Percentiles rank a stretch among this genome's conserved stretches.
These are phyloP conservation scores for Cyberlindnera saturnus DNA, from an alignment of 805 yeast species.

Conservation along the genomic window DNA sequence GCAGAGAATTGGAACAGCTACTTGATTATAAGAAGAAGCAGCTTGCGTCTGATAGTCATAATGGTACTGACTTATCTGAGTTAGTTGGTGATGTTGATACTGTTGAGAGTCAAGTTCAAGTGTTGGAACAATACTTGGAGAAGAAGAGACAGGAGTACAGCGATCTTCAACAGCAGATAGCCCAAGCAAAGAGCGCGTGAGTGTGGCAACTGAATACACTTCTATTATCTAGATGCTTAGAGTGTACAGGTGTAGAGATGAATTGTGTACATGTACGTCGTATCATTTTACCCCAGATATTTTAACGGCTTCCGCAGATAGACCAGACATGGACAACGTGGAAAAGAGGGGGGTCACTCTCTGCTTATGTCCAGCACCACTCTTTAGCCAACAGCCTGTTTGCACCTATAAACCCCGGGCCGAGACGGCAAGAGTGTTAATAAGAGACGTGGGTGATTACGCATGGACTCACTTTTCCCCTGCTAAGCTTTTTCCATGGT, in stretches of 20 bases:
- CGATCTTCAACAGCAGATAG: conserved; percentile 38
- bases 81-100: conserved; percentile 57
- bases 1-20: conserved; percentile 74
- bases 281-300: too few species aligned
- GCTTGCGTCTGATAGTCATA: conserved; percentile 33
- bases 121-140: conserved; percentile 62
- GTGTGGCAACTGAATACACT: too few species aligned
- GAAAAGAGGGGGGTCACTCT: too few species aligned
- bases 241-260: background rate
- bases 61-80: conserved; percentile 35
- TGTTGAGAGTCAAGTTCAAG: conserved; percentile 71
- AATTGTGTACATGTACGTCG: background rate
- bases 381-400: too few species aligned
- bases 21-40: conserved; percentile 69
- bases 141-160: conserved; percentile 57
- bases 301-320: too few species aligned
- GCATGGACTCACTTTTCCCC: too few species aligned
- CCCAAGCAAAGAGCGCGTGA: conserved; percentile 12
- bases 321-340: too few species aligned
- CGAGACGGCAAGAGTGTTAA: too few species aligned
- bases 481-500: too few species aligned
- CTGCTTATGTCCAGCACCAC: too few species aligned
- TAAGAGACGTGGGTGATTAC: too few species aligned
- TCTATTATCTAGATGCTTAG: background rate
- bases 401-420: too few species aligned